Base-by-base conservation (phyloP, 768 basidiomycete species). In the Russula foetens region DNA sequence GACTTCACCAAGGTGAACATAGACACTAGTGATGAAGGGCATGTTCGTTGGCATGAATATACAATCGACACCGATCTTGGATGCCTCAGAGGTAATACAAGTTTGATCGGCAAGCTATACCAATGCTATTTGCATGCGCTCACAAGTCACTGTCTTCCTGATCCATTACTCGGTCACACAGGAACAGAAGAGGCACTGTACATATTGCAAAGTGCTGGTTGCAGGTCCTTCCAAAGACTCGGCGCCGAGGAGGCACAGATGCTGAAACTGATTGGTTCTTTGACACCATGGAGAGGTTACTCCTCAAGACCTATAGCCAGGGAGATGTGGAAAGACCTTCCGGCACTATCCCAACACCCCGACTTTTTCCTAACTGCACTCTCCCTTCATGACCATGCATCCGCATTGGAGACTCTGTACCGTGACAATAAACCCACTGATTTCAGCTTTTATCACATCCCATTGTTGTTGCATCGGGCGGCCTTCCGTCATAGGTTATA, bases 111-210 rank as follows among this genome's bases (percentile, higher is more conserved):
- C 57, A 67, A 67, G 43, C 68, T 80, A 8, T 78, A 71, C 56
- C 70, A 71, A 45, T 69, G 74, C 4, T 77, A 77, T 56, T 70
- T 82, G 21, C 81, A 82, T 45, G 76, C 77, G n/a, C 53, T 78
- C 2, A 80, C 74, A 4, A 75, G 75, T 15, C 72, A 75, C 46
- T 73, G 72, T 46, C 66, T 76, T 7, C 69, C 71, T 7, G 80
- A 82, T 67, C 76, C 77, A 2, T 69, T 66, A 68, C n/a, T n/a
- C n/a, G n/a, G n/a, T n/a, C n/a, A n/a, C n/a, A n/a, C n/a, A n/a
- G n/a, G n/a, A n/a, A n/a, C n/a, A n/a, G n/a, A n/a, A n/a, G n/a
- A n/a, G n/a, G n/a, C n/a, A n/a, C n/a, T n/a, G n/a, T n/a, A n/a
- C 44, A 66, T 75, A 51, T 68, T 82, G n/a, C 61, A 58, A 7